Base-by-base conservation (phyloP, 305 asterid species). In the Plantago coronopus region DNA sequence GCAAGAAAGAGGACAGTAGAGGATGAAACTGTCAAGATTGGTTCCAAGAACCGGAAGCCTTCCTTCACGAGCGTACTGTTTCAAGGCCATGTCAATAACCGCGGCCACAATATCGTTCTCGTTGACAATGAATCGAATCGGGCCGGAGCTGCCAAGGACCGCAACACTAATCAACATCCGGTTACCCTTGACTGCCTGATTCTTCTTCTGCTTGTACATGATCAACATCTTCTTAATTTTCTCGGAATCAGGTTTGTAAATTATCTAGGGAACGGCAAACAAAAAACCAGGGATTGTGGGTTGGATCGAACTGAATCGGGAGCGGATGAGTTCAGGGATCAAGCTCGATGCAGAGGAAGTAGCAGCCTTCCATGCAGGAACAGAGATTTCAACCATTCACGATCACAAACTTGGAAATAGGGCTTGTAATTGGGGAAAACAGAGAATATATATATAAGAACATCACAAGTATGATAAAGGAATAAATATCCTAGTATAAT, bases 341-440 rank as follows among this genome's bases (percentile, higher is more conserved):
- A 62, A 91, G 65, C 63, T 97, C 97, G 62, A 81, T 69, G 94
- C 97, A 89, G 79, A 91, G 96, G 75, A 77, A 93, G 79, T 93
- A 87, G 97, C 98, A 93, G 91, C 94, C 97, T 75, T 81, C 80
- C 78, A 83, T 93, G 85, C 96, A 91, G 61, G 84, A 88, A 18
- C 88, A 20, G 79, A 89, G 79, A 86, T 81, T 80, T 89, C 88
- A 84, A 93, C 97, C 99, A 93, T 93, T 89, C 96, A n/a, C n/a
- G n/a, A n/a, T n/a, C n/a, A 93, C 94, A 78, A 89, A 29, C 11
- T 17, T 13, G 34, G 61, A 54, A n/a, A n/a, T n/a, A n/a, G n/a
- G n/a, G n/a, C n/a, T n/a, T n/a, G n/a, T n/a, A n/a, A n/a, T n/a
- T n/a, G n/a, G n/a, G n/a, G n/a, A n/a, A n/a, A n/a, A n/a, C n/a